Base-by-base conservation (phyloP, 108 stramenopile species). In the Skeletonema grethae region DNA sequence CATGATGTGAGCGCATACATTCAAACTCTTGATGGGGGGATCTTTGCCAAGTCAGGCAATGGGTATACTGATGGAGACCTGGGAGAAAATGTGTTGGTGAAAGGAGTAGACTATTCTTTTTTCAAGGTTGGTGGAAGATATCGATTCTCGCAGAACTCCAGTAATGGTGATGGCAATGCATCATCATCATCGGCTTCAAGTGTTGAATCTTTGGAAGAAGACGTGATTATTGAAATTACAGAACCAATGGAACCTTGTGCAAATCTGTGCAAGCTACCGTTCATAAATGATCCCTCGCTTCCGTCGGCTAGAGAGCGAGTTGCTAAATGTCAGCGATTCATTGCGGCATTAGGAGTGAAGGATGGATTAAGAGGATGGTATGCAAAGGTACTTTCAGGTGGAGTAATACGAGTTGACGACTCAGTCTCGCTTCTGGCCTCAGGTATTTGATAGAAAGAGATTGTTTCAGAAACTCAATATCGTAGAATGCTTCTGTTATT, bases 331-430 rank as follows among this genome's bases (percentile, higher is more conserved):
- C 46, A 83, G 55, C 46, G 67, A 13, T 83, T 88, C 39, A 22
- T 88, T 8, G 34, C 41, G 24, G 38, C 59, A 4, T 61, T 88
- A 48, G 77, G 66, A 24, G 46, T 77, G 22, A 71, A 61, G 29
- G 81, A 82, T 57, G 87, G 87, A 12, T 62, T 82, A 57, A 68
- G 87, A 57, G 87, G 87, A 4, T 88, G 87, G 87, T 88, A 86
- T 72, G 87, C 77, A 7, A 86, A 82, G 58, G 85, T 88, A 9
- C 34, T 86, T 22, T 11, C 50, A 48, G 80, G 72, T 5, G 87
- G 87, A 39, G 39, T 32, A 11, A 69, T 87, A n/a, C 34, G 39
- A 16, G 35, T 72, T 30, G 72, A 67, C 10, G 77, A 82, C 77
- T 58, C 65, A 20, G 28, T 78, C 58, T 69, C 75, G 0, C 39